Conservation (phyloP, 345 rosid species). For the Sisymbrium altissimum region DNA sequence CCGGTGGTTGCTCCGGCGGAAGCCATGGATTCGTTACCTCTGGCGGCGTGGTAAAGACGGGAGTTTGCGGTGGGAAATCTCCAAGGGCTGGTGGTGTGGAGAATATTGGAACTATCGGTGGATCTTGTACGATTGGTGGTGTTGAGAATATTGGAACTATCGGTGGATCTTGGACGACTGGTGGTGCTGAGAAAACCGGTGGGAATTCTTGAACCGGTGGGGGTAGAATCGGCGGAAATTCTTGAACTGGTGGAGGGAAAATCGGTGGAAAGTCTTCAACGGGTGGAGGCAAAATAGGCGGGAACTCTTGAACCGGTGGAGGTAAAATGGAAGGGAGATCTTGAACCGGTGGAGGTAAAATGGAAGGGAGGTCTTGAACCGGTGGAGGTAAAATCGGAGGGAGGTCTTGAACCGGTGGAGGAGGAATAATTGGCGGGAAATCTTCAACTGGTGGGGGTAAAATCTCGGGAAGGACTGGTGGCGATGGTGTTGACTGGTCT, state of each 20-base stretch:
- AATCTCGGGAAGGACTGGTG: constrained; percentile 11
- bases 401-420: background rate
- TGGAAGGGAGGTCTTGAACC: background rate
- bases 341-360: constrained; percentile 12
- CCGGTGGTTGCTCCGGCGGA: constrained; percentile 31
- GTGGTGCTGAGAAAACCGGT: constrained; percentile 22
- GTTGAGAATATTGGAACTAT: constrained; percentile 20
- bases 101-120: constrained; percentile 22
- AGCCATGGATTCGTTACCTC: constrained; percentile 31
- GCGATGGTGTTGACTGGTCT: constrained; percentile 17
- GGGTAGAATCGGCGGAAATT: background rate
- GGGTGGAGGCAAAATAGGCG: background rate
- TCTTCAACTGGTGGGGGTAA: constrained; percentile 12
- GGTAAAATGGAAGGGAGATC: background rate
- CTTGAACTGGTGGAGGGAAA: constrained; percentile 15
- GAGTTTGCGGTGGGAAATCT: constrained; percentile 33
- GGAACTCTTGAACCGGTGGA: background rate
- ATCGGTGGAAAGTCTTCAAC: background rate
- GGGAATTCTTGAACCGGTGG: background rate
- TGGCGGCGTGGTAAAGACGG: constrained; percentile 11
- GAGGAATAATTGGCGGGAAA: background rate
- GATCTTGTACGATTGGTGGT: constrained; percentile 25
- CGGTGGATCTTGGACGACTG: constrained; percentile 20
- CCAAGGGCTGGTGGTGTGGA: constrained; percentile 25
- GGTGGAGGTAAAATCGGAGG: background rate